A percentile compares a stretch with the other conserved stretches of the same genome.
Conservation (phyloP, 1,284 basidiomycete species). For the Fomitopsis palustris region DNA sequence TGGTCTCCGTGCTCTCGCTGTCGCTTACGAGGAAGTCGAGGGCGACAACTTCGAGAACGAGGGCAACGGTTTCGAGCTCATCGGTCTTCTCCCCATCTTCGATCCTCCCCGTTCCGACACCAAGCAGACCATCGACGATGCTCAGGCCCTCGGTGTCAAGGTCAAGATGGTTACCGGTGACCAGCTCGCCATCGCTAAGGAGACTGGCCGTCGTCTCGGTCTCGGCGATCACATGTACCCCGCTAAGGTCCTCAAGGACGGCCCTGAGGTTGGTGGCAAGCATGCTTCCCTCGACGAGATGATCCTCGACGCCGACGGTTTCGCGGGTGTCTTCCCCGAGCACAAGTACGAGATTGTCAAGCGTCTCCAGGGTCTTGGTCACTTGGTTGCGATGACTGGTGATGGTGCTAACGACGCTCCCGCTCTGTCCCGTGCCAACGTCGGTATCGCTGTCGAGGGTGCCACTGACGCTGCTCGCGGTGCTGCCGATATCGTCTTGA, state of each 20-base stretch:
- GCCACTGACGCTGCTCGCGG: conserved; percentile 94
- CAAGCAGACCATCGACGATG: conserved; percentile 98
- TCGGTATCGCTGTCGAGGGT: conserved; percentile 97
- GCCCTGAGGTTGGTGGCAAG: conserved; percentile 76
- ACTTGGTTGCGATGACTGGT: conserved; percentile 91
- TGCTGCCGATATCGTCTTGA: conserved; percentile 93
- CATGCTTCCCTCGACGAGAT: conserved; percentile 86
- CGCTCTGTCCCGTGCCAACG: conserved; percentile 90
- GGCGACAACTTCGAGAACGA: conserved; percentile 77
- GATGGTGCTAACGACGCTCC: conserved; percentile 97
- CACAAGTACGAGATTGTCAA: conserved; percentile 94
- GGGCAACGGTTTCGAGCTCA: conserved; percentile 95
- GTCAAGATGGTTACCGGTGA: conserved; percentile 99
- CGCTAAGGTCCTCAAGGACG: conserved; percentile 92
- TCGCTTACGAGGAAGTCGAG: conserved; percentile 92
- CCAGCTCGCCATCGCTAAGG: conserved; percentile 98
- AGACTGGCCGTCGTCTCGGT: conserved; percentile 96
- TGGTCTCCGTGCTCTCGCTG: conserved; percentile 96
- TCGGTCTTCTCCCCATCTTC: conserved; percentile 96
- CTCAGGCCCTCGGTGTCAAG: conserved; percentile 91
- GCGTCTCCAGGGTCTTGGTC: conserved; percentile 88
- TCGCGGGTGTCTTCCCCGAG: conserved; percentile 96
- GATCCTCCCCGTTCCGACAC: conserved; percentile 98
- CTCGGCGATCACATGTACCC: conserved; percentile 96
- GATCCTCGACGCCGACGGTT: conserved; percentile 89